Evolutionary conservation across 345 rosid species (phyloP).

Genomic region (Stellera chamaejasme): DNA sequence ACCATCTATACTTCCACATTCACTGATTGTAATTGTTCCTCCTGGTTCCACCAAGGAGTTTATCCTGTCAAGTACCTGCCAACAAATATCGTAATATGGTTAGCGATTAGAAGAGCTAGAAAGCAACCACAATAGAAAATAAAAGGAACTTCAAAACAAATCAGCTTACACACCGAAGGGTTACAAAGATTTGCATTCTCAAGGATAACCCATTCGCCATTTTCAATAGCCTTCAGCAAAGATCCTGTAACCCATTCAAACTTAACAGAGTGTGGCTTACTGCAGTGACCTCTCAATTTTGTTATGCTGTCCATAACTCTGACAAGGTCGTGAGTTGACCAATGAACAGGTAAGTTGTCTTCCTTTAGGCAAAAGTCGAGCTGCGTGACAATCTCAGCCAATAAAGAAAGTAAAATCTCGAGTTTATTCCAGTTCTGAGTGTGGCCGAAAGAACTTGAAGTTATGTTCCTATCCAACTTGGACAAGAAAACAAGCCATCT

Average conservation of each 20-base stretch:
- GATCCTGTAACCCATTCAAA: slow-evolving; percentile 93
- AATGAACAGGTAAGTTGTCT: slow-evolving; percentile 30
- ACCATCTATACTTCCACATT: slow-evolving; percentile 84
- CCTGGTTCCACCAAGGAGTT: slow-evolving; percentile 89
- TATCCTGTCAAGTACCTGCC: slow-evolving; percentile 93
- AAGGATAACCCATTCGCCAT: slow-evolving; percentile 90
- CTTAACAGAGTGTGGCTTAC: slow-evolving; percentile 47
- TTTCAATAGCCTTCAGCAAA: slow-evolving; percentile 82
- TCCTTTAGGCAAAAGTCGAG: slow-evolving; percentile 37
- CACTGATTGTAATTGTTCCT: slow-evolving; percentile 85
- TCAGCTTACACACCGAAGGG: slow-evolving; percentile 61
- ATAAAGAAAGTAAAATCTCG: slow-evolving; percentile 31
- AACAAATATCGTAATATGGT: slow-evolving; percentile 7
- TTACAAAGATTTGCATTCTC: slow-evolving; percentile 95
- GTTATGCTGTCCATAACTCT: slow-evolving; percentile 37
- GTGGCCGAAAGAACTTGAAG: slow-evolving; percentile 24
- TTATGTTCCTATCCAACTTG: slow-evolving; percentile 24
- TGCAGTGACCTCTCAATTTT: slow-evolving; percentile 43
- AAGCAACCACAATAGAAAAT: slow-evolving; percentile 5
- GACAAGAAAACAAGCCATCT: slow-evolving; percentile 63
- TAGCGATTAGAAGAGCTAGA: slow-evolving; percentile 3
- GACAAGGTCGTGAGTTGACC: slow-evolving; percentile 46
- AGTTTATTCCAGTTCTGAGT: slow-evolving; percentile 22
- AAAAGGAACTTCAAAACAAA: slow-evolving; percentile 1
- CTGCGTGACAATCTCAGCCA: slow-evolving; percentile 41